A percentile compares a stretch with the other conserved stretches of the same genome.
Evolutionary conservation across 2,329 filamentous ascomycete species (phyloP).

Genomic region (Aspergillus unguis): DNA sequence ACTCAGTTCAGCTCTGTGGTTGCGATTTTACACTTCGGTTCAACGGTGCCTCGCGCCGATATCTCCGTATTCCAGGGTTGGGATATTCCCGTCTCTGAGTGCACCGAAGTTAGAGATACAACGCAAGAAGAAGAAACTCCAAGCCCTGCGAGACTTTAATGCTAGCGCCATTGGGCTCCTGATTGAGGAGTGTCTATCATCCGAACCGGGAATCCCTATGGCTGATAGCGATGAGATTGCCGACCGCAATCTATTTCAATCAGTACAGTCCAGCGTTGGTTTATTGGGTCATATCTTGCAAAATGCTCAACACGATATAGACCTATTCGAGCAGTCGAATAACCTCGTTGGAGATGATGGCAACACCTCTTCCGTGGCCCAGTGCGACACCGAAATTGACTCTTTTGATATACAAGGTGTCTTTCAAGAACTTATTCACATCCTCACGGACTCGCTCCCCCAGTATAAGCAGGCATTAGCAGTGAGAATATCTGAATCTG

Average conservation of each 20-base stretch:
- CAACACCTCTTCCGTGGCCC: slow-evolving; percentile 51
- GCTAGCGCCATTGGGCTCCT: slow-evolving; percentile 83
- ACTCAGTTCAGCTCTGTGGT: slow-evolving; percentile 36
- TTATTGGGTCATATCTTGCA: slow-evolving; percentile 82
- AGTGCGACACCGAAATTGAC: not conserved
- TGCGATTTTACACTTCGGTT: slow-evolving; percentile 75
- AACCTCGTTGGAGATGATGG: slow-evolving; percentile 57
- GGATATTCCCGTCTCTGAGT: slow-evolving; percentile 74
- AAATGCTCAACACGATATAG: slow-evolving; percentile 62
- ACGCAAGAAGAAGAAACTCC: slow-evolving; percentile 68
- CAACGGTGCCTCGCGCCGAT: slow-evolving; percentile 71
- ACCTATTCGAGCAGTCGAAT: slow-evolving; percentile 55
- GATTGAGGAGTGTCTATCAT: slow-evolving; percentile 77
- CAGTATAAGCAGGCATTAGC: slow-evolving; percentile 60
- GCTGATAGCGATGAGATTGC: slow-evolving; percentile 45
- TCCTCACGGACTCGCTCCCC: slow-evolving; percentile 68
- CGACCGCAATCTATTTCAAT: slow-evolving; percentile 63
- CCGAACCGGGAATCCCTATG: slow-evolving; percentile 58
- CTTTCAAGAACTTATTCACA: slow-evolving; percentile 43
- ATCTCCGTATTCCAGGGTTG: slow-evolving; percentile 65
- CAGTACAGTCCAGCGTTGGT: slow-evolving; percentile 74
- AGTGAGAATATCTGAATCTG: slow-evolving; percentile 60
- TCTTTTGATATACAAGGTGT: slow-evolving; percentile 34
- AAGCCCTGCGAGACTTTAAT: slow-evolving; percentile 71
- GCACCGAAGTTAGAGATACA: slow-evolving; percentile 71